Evolutionary conservation across 116 monocot genomes (phyloP), one percentile per base, ranked within the genome.

Genomic region (Phalaenopsis hybrid): DNA sequence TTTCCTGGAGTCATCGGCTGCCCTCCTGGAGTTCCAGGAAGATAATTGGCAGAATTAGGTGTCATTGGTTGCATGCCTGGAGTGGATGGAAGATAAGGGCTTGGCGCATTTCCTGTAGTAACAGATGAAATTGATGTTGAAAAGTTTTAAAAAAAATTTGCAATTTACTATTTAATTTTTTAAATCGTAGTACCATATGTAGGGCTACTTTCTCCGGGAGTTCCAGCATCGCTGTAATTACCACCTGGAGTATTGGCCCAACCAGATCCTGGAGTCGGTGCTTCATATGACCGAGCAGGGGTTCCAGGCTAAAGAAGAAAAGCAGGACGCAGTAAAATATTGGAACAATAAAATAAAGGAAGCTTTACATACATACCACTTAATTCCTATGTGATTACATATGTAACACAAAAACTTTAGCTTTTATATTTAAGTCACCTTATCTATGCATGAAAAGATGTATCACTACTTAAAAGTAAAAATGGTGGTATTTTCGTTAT

Each of bases 1-100:
- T 99, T 95, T 68, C 95, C 95, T 67, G 99, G 99, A 5, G 99
- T 95, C 99, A 99, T 93, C 41, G 99, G 99, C 81, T 91, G 95
- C 55, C 99, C 97, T 49, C 97, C 99, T 82, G 99, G 99, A 79
- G 99, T 99, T 8, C 99, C 95, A 31, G 99, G 99, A 83, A 99
- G 92, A 85, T 99, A 99, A 44, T 93, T 89, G 16, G 85, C 78
- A 75, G 94, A 88, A 82, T 81, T 93, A 17, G 95, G 99, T 2
- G 99, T 95, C 99, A 93, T 91, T 18, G 99, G 99, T 46, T 95
- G 99, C 16, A 92, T 91, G 58, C 91, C 91, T 80, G 99, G 99
- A 28, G 99, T 99, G 78, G 93, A 95, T 65, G 99, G 99, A 37
- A 95, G 49, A 79, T 99, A 99, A 8, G 99, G 99, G 79, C 95